Evolutionary conservation across 768 basidiomycete species (phyloP), one percentile per base, ranked within the genome.

Genomic region (Paxillus rubicundulus): DNA sequence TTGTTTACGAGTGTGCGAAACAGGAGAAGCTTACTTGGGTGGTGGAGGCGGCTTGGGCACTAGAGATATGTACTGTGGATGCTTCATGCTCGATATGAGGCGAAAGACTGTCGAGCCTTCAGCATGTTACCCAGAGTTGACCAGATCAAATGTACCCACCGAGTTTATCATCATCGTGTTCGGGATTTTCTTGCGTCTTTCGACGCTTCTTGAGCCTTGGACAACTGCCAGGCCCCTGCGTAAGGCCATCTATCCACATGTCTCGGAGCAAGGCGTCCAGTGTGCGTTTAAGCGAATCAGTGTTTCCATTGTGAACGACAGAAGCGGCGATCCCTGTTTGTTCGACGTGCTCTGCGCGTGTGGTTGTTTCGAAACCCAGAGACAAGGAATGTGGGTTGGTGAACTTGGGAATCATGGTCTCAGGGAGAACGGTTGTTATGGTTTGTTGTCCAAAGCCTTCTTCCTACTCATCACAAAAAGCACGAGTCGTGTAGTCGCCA

Each of bases 301-400:
- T 40, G 4, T 54, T 47, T 1, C 55, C 57, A 24, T 61, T 58
- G n/a, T 36, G 46, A 24, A 14, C 45, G 1, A 47, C 7, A 7
- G 40, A 49, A 45, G 49, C 27, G 24, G 40, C 17, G 36, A 20
- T 4, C 13, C 45, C 52, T 14, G 52, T 53, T 18, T 61, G 55
- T n/a, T 42, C 44, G 28, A 53, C 38, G n/a, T 63, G 65, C 14
- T 72, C 61, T 42, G 65, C 59, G 9, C 81, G 74, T 37, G 78
- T 73, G 1, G 73, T 70, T 6, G 39, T 44, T 39, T 72, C 58
- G 7, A 68, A 60, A 1, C 64, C 55, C 16, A 70, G 70, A 34
- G 65, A 61, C 14, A 74, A 56, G 33, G 68, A 62, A 68, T 80
- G 77, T 12, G 80, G 80, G 63, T 81, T 81, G 33, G 67, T 62